Base-by-base conservation (phyloP, 2,329 filamentous ascomycete genomes). In the Colletotrichum tofieldiae region DNA sequence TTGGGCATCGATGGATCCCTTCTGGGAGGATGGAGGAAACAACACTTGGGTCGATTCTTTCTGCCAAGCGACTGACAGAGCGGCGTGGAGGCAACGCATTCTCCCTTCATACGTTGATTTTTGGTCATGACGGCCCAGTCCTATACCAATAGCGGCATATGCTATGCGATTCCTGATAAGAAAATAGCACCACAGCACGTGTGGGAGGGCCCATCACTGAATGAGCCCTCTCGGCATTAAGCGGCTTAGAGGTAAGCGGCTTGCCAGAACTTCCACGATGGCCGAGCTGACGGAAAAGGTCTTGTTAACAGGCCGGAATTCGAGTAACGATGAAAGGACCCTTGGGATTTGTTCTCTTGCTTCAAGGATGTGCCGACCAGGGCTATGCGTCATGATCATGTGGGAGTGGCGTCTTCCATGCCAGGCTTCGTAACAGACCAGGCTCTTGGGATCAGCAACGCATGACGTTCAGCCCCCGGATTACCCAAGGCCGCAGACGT, bases 381-480 rank as follows among this genome's bases (percentile, higher is more conserved):
- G 51, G 14, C 32, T 23, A 29, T 47, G 32, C 35, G 23, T 5
- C 26, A 43, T 23, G 43, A 12, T 49, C 54, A 55, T 32, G 16
- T 35, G 45, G 58, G 39, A 11, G 45, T 35, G 37, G 26, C 54
- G 55, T 37, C 18, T 49, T 7, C 29, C 20, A 61, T 16, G 66
- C 61, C 66, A 23, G 65, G 65, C 60, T 68, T 43, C 35, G 51
- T 63, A 32, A 26, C 37, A 37, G 32, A 39, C 29, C 68, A 59
- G 49, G 37, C 58, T 70, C 32, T 11, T n/a, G 49, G 55, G 45
- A 54, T 37, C 47, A 39, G 39, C 65, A 61, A 54, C 65, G 65
- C 70, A 65, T 69, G 60, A 63, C 52, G 65, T 55, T 54, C 54
- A 65, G 59, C 47, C 52, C 70, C 65, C 59, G 54, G 70, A 65